These are phyloP conservation scores for Marsdenia floribunda DNA, from an alignment of 257 asterid species.

Conservation along the genomic window DNA sequence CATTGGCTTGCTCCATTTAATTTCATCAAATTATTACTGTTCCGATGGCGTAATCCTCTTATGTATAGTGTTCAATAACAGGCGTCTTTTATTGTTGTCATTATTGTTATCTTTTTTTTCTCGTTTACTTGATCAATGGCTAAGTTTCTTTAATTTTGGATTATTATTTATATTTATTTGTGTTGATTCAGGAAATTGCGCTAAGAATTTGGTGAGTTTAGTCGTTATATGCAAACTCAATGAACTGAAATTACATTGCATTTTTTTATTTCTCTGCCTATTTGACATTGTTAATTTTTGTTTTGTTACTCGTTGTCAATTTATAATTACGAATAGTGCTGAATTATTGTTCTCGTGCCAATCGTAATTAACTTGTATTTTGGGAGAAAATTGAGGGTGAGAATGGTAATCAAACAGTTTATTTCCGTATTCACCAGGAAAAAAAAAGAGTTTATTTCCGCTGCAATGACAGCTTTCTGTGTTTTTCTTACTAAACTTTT, in stretches of 20 bases:
- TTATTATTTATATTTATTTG: background rate
- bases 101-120: background rate
- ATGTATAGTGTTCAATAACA: background rate
- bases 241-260: background rate
- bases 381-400: background rate
- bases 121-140: background rate
- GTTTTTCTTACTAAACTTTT: too few species aligned
- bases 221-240: background rate
- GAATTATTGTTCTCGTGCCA: background rate
- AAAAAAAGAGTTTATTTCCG: background rate
- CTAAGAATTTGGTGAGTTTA: background rate
- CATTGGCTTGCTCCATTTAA: background rate
- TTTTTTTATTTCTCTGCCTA: background rate
- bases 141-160: too few species aligned
- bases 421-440: too few species aligned
- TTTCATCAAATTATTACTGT: background rate
- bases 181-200: background rate
- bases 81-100: background rate
- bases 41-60: background rate
- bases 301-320: background rate
- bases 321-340: background rate
- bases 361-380: background rate
- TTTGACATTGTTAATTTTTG: background rate
- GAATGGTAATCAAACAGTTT: background rate
- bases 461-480: too few species aligned